phyloP scores from a whole-genome alignment of 805 yeast species.

The Metschnikowia picachoensis region DNA sequence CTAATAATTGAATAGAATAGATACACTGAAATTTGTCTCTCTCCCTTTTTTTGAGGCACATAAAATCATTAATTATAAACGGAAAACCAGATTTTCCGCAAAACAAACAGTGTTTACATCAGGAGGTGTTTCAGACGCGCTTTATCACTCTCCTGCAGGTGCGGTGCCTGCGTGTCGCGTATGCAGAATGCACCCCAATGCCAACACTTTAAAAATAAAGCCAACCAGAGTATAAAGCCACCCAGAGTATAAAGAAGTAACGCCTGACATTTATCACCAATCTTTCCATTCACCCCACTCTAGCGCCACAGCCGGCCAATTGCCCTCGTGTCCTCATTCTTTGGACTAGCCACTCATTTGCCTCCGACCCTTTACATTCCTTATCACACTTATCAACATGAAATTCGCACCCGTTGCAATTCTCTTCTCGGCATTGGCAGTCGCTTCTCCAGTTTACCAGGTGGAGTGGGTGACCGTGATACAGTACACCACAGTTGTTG shows the following conservation, averaged over 20 bases:
- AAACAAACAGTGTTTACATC: too few relatives aligned
- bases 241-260: background rate
- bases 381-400: conserved; percentile 7
- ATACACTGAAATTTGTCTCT: too few relatives aligned
- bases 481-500: conserved; percentile 10
- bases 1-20: too few relatives aligned
- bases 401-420: conserved; percentile 9
- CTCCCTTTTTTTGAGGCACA: too few relatives aligned
- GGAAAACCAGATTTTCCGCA: too few relatives aligned
- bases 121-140: background rate
- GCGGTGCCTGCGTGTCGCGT: conserved; percentile 6
- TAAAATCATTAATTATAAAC: too few relatives aligned
- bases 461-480: conserved; percentile 15
- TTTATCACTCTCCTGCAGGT: background rate
- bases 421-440: conserved; percentile 10
- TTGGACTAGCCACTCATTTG: conserved; percentile 9
- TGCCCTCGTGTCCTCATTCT: background rate
- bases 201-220: conserved; percentile 2
- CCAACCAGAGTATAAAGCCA: background rate
- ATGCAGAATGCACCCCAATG: conserved; percentile 1
- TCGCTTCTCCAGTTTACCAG: conserved; percentile 13
- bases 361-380: conserved; percentile 3
- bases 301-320: too few relatives aligned
- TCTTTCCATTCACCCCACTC: too few relatives aligned
- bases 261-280: too few relatives aligned